phyloP scores from a whole-genome alignment of 2,329 filamentous ascomycete genomes.

The Pseudocercospora fijiensis region DNA sequence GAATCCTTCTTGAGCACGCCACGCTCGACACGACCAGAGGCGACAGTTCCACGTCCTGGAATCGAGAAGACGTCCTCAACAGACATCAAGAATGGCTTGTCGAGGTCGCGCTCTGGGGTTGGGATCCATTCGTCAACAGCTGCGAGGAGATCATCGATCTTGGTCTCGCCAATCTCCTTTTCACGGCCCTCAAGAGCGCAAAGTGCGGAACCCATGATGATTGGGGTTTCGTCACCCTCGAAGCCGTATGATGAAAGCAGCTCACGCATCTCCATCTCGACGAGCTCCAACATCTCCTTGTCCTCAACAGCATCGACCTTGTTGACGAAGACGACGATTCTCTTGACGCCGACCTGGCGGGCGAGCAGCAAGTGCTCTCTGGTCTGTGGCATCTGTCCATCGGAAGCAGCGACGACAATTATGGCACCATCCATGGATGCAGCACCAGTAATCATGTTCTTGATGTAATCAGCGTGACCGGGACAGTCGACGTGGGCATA shows the following conservation, averaged over 20 bases:
- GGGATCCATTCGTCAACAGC: slow-evolving; percentile 96
- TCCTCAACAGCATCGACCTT: slow-evolving; percentile 98
- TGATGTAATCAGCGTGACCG: slow-evolving; percentile 99
- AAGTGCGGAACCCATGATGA: slow-evolving; percentile 94
- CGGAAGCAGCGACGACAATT: slow-evolving; percentile 96
- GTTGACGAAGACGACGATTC: slow-evolving; percentile 97
- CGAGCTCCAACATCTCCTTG: slow-evolving; percentile 98
- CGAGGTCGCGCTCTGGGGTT: slow-evolving; percentile 86
- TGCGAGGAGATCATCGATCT: slow-evolving; percentile 87
- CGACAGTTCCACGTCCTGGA: slow-evolving; percentile 88
- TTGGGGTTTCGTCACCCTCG: slow-evolving; percentile 95
- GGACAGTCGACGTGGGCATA: slow-evolving; percentile 99
- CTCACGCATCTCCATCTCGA: slow-evolving; percentile 99
- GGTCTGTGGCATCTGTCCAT: slow-evolving; percentile 99
- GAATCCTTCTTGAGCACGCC: slow-evolving; percentile 89
- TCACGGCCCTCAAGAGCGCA: slow-evolving; percentile 86
- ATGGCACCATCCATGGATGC: slow-evolving; percentile 99
- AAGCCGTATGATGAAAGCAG: slow-evolving; percentile 90
- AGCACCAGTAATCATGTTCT: slow-evolving; percentile 99
- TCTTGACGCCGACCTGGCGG: slow-evolving; percentile 96
- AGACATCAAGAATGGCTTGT: slow-evolving; percentile 99
- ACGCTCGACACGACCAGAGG: slow-evolving; percentile 95
- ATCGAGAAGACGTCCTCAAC: slow-evolving; percentile 69
- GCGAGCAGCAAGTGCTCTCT: slow-evolving; percentile 96
- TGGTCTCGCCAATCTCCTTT: slow-evolving; percentile 79